Base-by-base conservation (phyloP, 345 rosid species). In the Adansonia digitata region DNA sequence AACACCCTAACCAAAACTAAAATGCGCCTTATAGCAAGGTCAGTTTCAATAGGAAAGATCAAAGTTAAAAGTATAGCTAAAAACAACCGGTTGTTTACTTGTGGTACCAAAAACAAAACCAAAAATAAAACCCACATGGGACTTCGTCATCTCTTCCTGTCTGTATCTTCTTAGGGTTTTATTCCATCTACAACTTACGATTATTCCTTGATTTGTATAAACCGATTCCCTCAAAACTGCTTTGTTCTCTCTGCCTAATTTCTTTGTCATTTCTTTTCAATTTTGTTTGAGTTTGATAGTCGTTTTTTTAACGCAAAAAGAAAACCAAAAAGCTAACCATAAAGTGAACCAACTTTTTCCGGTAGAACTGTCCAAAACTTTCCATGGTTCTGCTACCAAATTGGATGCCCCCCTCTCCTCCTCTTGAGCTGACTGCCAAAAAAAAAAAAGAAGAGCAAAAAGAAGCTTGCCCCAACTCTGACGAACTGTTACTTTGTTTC, bases 61-160 rank as follows among this genome's bases (percentile, higher is more conserved):
- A n/a, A n/a, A n/a, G n/a, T n/a, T n/a, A n/a, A n/a, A n/a, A n/a
- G n/a, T n/a, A n/a, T n/a, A n/a, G n/a, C n/a, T n/a, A n/a, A n/a
- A n/a, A n/a, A n/a, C n/a, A n/a, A n/a, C n/a, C n/a, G n/a, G n/a
- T n/a, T n/a, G n/a, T n/a, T n/a, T n/a, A n/a, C n/a, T n/a, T n/a
- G n/a, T n/a, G n/a, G 53, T 18, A 22, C 55, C 39, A 26, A 27
- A 48, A 24, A 29, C 46, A 0, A 34, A 15, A 27, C 52, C 69
- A 80, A 72, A n/a, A n/a, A n/a, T n/a, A n/a, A n/a, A n/a, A n/a
- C n/a, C n/a, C n/a, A n/a, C n/a, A n/a, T 77, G 78, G 82, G 86
- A 64, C 64, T 80, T 86, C 82, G 80, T 77, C 82, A 84, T 80
- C 75, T 75, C 69, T 59, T 48, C 73, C 55, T 79, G 55, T 79